Evolutionary conservation across 2,329 filamentous ascomycete genomes (phyloP).

Genomic region (Lithohypha guttulata): DNA sequence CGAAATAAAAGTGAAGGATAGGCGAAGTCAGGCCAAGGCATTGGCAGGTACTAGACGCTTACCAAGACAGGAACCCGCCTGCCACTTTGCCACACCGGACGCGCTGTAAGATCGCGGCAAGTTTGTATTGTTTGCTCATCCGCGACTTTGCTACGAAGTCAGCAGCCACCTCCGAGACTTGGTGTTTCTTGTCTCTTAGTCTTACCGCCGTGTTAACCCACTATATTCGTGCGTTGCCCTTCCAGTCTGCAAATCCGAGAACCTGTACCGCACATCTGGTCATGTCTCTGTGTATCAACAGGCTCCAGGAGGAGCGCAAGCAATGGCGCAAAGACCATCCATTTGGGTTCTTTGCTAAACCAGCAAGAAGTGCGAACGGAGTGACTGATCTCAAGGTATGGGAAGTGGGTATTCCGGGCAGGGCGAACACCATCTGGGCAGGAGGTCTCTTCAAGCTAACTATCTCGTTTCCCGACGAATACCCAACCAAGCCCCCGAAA

Average conservation of each 20-base stretch:
- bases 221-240: background rate
- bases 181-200: background rate
- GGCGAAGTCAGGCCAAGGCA: conserved; percentile 1
- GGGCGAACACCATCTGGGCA: conserved; percentile 95
- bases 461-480: conserved; percentile 90
- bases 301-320: conserved; percentile 82
- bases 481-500: conserved; percentile 96
- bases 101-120: no score
- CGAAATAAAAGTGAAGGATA: background rate
- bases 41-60: conserved; percentile 1
- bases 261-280: background rate
- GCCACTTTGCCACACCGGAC: no score
- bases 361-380: conserved; percentile 60
- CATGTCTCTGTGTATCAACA: conserved; percentile 83
- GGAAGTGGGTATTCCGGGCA: conserved; percentile 94
- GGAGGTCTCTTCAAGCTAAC: conserved; percentile 94
- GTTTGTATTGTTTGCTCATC: conserved; percentile 3
- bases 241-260: background rate
- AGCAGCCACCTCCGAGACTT: background rate
- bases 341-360: conserved; percentile 93
- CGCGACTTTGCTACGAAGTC: no score
- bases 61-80: no score
- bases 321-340: conserved; percentile 96
- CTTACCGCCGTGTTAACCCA: background rate
- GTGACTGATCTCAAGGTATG: conserved; percentile 86